These are phyloP conservation scores for Themeda triandra DNA, from an alignment of 176 grass and related monocot genomes.

Conservation along the genomic window DNA sequence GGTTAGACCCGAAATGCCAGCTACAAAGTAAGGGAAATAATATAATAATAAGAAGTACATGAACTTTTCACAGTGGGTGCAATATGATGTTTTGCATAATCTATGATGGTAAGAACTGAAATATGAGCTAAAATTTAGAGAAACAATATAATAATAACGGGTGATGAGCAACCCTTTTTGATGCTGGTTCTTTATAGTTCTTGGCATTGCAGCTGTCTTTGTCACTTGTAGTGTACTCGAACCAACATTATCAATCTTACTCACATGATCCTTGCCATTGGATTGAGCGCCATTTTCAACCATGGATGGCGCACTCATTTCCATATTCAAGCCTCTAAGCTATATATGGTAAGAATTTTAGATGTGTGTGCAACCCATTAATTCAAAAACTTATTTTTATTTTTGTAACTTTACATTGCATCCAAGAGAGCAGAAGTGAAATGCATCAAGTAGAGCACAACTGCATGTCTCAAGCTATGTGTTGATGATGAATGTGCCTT, in stretches of 20 bases:
- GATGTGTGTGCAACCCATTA: not conserved
- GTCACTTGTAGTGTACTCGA: not conserved
- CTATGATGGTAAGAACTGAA: too few species aligned
- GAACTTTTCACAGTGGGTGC: not conserved
- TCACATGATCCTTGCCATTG: not conserved
- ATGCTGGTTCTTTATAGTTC: too few species aligned
- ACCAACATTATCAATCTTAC: not conserved
- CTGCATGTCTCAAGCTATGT: slow-evolving; percentile 42
- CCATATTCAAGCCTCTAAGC: not conserved
- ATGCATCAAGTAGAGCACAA: slow-evolving; percentile 35
- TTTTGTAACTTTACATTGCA: slow-evolving; percentile 42
- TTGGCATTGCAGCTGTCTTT: too few species aligned
- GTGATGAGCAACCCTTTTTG: too few species aligned
- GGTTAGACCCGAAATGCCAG: too few species aligned
- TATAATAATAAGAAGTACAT: too few species aligned
- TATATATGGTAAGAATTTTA: not conserved
- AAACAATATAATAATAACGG: too few species aligned
- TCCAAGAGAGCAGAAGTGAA: slow-evolving; percentile 33
- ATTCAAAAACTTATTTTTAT: not conserved
- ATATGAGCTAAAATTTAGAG: too few species aligned
- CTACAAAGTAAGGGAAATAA: too few species aligned
- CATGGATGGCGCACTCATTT: slow-evolving; percentile 20
- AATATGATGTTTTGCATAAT: too few species aligned
- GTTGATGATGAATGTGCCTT: slow-evolving; percentile 10
- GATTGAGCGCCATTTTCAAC: not conserved